Percentiles rank a stretch among this genome's conserved stretches.
Conservation (phyloP, 2,329 filamentous ascomycete species). For the Massarina eburnea region DNA sequence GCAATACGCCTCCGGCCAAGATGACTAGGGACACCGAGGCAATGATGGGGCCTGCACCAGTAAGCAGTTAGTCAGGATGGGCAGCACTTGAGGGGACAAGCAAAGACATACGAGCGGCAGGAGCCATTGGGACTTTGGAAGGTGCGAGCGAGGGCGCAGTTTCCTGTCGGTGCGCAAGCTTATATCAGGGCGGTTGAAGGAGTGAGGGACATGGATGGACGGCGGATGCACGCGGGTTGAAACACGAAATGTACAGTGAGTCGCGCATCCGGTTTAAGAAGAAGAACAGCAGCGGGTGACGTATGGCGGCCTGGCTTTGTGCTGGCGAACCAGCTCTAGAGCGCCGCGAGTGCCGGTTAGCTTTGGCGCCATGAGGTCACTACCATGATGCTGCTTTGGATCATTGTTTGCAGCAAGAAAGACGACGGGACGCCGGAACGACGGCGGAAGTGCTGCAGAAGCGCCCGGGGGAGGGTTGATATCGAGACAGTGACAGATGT, state of each 20-base stretch:
- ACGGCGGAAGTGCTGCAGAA: too few relatives aligned
- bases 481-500: too few relatives aligned
- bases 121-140: neutral
- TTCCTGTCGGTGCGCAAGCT: neutral
- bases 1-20: constrained; percentile 61
- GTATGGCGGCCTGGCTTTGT: constrained; percentile 6
- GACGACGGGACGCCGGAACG: too few relatives aligned
- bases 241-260: neutral
- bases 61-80: neutral
- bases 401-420: too few relatives aligned
- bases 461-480: too few relatives aligned
- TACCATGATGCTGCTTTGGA: neutral
- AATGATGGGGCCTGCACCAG: constrained; percentile 54
- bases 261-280: constrained; percentile 10
- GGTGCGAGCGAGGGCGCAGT: neutral
- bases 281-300: constrained; percentile 6
- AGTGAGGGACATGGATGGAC: neutral
- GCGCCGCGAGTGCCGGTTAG: constrained; percentile 5
- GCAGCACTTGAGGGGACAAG: neutral
- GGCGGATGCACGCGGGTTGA: constrained; percentile 4
- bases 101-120: neutral
- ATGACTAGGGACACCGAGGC: constrained; percentile 62
- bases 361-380: constrained; percentile 5
- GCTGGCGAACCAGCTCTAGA: neutral
- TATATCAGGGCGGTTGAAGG: neutral